Evolutionary conservation across 148 eudicot species (phyloP).

Genomic region (Pharnaceum exiguum): DNA sequence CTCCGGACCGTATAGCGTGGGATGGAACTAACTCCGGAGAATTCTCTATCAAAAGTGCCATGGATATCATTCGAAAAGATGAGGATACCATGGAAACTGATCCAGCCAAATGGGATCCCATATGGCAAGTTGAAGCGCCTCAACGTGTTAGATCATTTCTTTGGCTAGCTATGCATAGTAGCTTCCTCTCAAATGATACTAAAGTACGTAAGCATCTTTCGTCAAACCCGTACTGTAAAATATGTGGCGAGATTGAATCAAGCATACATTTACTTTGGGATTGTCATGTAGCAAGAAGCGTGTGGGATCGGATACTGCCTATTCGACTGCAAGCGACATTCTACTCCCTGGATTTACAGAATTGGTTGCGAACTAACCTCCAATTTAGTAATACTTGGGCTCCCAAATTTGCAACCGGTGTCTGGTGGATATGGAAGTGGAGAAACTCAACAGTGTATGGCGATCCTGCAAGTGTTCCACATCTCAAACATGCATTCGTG

Average conservation of each 20-base stretch:
- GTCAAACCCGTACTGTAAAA: not conserved
- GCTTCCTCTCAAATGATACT: not conserved
- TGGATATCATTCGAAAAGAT: too few relatives aligned
- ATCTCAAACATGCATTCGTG: not conserved
- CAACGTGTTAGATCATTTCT: too few relatives aligned
- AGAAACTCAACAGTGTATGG: not conserved
- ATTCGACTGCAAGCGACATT: not conserved
- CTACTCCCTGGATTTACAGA: not conserved
- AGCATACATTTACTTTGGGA: not conserved
- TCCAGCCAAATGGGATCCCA: not conserved
- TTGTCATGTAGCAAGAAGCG: not conserved
- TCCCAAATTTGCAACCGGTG: not conserved
- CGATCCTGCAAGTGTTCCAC: not conserved
- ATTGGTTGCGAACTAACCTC: not conserved
- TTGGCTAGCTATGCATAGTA: not conserved
- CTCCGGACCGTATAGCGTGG: too few relatives aligned
- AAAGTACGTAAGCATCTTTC: not conserved
- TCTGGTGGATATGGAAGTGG: not conserved
- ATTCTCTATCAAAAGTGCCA: too few relatives aligned
- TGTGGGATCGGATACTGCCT: not conserved
- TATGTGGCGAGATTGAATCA: not conserved
- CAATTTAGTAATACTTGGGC: not conserved
- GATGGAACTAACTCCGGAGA: too few relatives aligned
- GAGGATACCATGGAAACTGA: too few relatives aligned
- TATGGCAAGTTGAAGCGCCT: not conserved